Evolutionary conservation across 257 asterid genomes (phyloP), one percentile per base, ranked within the genome.

Genomic region (Nyctanthes arbortristis): DNA sequence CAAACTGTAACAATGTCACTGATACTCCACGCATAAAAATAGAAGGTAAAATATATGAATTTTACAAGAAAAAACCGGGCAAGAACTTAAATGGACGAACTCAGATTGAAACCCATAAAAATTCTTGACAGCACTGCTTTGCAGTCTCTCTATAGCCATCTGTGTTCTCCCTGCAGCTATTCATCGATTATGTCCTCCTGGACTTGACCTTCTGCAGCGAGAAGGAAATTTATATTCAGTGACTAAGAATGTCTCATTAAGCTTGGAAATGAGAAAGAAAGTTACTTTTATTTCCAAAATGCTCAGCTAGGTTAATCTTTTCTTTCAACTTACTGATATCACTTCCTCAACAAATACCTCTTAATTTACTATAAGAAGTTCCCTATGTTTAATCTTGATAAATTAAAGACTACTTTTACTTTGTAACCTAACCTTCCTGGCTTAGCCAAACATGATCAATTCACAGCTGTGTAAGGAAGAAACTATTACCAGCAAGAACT

Each of bases 151-250:
- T 30, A 22, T 1, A 31, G 33, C 45, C 24, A 43, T 13, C 30
- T n/a, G 27, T 47, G 39, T 24, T 34, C 22, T 37, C 54, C 32
- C 58, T 22, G 34, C 33, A 47, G 75, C 78, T 83, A 89, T 70
- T 88, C 75, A 61, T 88, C 95, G 1, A 79, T 54, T n/a, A n/a
- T n/a, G 65, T 86, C 96, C 73, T 89, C 97, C 77, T 83, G 82
- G 78, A 90, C 67, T 75, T 83, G 87, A 57, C 97, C 98, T 66
- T 72, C 98, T 92, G 91, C 77, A 82, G n/a, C 47, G 12, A 66
- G 16, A 5, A 5, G 49, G 12, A 59, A 40, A 27, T 52, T 29
- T n/a, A 5, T 5, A 45, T 45, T 52, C 12, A 1, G 13, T 52
- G 31, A 52, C 31, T 52, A 24, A 24, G 59, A 22, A n/a, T n/a